Percentiles rank a stretch among this genome's conserved stretches.
Evolutionary conservation across 495 filamentous ascomycete species (phyloP).

Genomic region (Hypoxylon subgilvum): DNA sequence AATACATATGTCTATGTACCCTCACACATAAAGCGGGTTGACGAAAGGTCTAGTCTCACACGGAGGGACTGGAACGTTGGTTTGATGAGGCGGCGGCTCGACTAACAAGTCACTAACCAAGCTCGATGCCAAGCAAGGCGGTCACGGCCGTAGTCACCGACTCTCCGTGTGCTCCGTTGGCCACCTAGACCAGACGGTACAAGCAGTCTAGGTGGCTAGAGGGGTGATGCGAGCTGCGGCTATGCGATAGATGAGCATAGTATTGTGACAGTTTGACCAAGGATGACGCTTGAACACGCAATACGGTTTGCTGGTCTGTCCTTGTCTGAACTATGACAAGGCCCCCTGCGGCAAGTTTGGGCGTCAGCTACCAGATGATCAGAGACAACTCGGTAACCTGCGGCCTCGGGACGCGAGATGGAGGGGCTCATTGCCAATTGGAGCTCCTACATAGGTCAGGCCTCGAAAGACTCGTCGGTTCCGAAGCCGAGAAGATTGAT

Average conservation of each 20-base stretch:
- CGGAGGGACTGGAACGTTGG: conserved; percentile 33
- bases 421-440: conserved; percentile 8
- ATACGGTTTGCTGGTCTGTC: conserved; percentile 12
- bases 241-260: conserved; percentile 26
- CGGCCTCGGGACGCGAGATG: conserved; percentile 12
- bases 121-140: conserved; percentile 1
- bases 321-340: conserved; percentile 17
- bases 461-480: conserved; percentile 18
- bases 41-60: too few relatives aligned
- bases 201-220: background rate
- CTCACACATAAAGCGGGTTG: too few relatives aligned
- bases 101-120: conserved; percentile 14
- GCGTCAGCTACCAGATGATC: conserved; percentile 16
- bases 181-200: conserved; percentile 1
- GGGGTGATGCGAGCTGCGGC: conserved; percentile 22
- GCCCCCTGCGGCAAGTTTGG: conserved; percentile 10
- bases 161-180: conserved; percentile 25
- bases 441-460: too few relatives aligned
- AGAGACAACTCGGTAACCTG: conserved; percentile 15
- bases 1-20: too few relatives aligned
- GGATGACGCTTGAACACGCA: conserved; percentile 32
- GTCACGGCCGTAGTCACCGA: conserved; percentile 25
- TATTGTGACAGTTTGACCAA: conserved; percentile 12
- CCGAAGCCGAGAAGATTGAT: conserved; percentile 27
- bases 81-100: conserved; percentile 30